phyloP scores from a whole-genome alignment of 257 asterid species.

The Linaria vulgaris region DNA sequence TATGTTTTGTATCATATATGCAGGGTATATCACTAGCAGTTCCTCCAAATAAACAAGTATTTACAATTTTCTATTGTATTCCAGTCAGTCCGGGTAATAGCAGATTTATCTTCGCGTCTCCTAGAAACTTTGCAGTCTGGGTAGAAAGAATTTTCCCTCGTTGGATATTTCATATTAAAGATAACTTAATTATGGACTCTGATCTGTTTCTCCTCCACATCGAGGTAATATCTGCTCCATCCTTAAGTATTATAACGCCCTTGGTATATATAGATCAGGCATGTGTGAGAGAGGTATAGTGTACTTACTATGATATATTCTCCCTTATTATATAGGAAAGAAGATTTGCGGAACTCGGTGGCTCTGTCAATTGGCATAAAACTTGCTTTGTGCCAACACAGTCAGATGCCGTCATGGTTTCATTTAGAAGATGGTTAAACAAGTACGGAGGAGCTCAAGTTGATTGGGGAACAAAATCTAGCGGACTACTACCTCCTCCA shows the following conservation, averaged over 20 bases:
- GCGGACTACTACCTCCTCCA: slow-evolving; percentile 59
- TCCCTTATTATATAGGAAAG: slow-evolving; percentile 65
- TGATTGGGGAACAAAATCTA: slow-evolving; percentile 61
- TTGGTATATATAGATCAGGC: too few species aligned
- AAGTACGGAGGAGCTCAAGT: slow-evolving; percentile 63
- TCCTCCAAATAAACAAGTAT: slow-evolving; percentile 31
- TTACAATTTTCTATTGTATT: slow-evolving; percentile 61
- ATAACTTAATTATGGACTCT: slow-evolving; percentile 76
- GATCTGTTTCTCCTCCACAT: slow-evolving; percentile 84
- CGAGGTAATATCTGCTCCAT: slow-evolving; percentile 46
- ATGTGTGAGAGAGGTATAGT: neutral
- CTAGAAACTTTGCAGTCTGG: slow-evolving; percentile 78
- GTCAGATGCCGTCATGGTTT: slow-evolving; percentile 59
- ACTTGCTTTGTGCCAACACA: slow-evolving; percentile 74
- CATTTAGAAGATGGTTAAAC: slow-evolving; percentile 72
- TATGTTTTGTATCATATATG: slow-evolving; percentile 27
- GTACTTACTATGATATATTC: neutral
- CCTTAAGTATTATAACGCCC: too few species aligned
- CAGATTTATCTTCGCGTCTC: slow-evolving; percentile 66
- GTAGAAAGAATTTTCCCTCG: slow-evolving; percentile 57
- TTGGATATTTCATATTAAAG: slow-evolving; percentile 75
- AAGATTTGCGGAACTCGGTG: slow-evolving; percentile 50
- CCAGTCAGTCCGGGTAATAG: slow-evolving; percentile 90
- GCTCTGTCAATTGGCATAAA: slow-evolving; percentile 69
- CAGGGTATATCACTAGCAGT: slow-evolving; percentile 43